These are phyloP conservation scores for Scortechinia acanthostroma DNA, from an alignment of 2,329 filamentous ascomycete species.

Conservation along the genomic window DNA sequence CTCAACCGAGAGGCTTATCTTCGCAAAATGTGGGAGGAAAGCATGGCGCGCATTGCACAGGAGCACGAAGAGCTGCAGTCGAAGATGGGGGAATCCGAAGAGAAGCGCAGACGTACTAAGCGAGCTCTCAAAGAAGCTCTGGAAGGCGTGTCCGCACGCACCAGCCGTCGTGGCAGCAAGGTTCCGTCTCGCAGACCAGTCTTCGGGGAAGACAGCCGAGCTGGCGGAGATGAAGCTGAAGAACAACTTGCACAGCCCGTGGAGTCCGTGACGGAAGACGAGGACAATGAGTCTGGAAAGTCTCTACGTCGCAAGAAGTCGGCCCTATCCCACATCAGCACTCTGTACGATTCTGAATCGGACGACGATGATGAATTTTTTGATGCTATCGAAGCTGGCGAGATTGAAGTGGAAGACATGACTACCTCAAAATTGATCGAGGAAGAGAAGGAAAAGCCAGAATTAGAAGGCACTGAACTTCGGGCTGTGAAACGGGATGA, in stretches of 20 bases:
- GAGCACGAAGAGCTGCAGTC: conserved; percentile 90
- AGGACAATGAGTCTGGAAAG: not conserved
- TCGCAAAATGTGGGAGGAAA: conserved; percentile 95
- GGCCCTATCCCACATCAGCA: conserved; percentile 28
- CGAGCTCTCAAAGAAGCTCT: conserved; percentile 80
- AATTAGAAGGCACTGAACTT: conserved; percentile 25
- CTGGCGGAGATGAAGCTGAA: not conserved
- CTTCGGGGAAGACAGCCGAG: not conserved
- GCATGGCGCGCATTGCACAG: conserved; percentile 90
- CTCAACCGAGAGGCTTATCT: conserved; percentile 86
- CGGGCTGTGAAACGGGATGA: conserved; percentile 44
- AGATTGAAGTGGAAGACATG: conserved; percentile 73
- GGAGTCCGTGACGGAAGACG: not conserved
- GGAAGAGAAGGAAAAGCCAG: not conserved
- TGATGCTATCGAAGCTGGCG: conserved; percentile 88
- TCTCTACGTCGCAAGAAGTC: conserved; percentile 13
- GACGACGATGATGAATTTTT: conserved; percentile 85
- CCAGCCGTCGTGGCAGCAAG: not conserved
- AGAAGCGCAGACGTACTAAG: conserved; percentile 84
- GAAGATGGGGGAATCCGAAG: conserved; percentile 79
- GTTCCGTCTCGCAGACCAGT: not conserved
- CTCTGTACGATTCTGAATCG: conserved; percentile 50
- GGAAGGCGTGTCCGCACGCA: conserved; percentile 35
- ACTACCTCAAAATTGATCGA: conserved; percentile 34
- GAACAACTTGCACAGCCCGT: not conserved